Conservation (phyloP, 768 basidiomycete genomes). For the Strobilomyces echinocephalus region DNA sequence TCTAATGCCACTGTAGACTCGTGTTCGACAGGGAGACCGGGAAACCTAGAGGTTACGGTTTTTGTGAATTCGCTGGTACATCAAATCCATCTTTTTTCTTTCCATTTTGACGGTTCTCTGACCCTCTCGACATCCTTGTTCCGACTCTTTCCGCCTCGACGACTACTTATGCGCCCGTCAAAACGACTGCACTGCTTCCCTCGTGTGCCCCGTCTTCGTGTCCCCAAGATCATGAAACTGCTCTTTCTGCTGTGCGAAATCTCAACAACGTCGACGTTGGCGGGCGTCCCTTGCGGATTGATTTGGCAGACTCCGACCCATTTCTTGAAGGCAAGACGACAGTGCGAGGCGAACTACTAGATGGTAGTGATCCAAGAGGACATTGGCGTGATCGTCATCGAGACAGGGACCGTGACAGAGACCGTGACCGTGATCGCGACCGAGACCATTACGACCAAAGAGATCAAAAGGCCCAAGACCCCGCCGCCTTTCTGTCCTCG, state of each 20-base stretch:
- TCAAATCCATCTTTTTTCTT: constrained; percentile 32
- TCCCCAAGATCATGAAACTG: constrained; percentile 86
- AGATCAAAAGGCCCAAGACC: constrained; percentile 36
- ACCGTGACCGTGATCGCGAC: constrained; percentile 51
- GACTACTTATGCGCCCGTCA: constrained; percentile 3
- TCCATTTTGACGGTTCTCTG: constrained; percentile 31
- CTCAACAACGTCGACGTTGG: constrained; percentile 90
- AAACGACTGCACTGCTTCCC: constrained; percentile 1
- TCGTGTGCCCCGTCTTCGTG: constrained; percentile 16
- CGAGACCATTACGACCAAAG: constrained; percentile 32
- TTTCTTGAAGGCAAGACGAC: constrained; percentile 90
- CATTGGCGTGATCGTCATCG: constrained; percentile 46
- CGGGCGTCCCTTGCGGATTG: constrained; percentile 89
- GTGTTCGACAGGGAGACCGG: constrained; percentile 92
- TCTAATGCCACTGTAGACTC: constrained; percentile 43
- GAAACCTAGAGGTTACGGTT: constrained; percentile 90
- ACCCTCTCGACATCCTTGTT: constrained; percentile 31
- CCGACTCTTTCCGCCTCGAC: constrained; percentile 6
- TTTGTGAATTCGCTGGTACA: constrained; percentile 89
- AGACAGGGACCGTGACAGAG: constrained; percentile 47
- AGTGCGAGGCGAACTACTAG: constrained; percentile 74
- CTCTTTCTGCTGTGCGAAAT: constrained; percentile 91
- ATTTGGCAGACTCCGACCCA: constrained; percentile 90
- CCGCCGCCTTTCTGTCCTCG: constrained; percentile 52
- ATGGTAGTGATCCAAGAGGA: constrained; percentile 45